Base-by-base conservation (phyloP, 1,284 basidiomycete species). In the Kwoniella shivajii region DNA sequence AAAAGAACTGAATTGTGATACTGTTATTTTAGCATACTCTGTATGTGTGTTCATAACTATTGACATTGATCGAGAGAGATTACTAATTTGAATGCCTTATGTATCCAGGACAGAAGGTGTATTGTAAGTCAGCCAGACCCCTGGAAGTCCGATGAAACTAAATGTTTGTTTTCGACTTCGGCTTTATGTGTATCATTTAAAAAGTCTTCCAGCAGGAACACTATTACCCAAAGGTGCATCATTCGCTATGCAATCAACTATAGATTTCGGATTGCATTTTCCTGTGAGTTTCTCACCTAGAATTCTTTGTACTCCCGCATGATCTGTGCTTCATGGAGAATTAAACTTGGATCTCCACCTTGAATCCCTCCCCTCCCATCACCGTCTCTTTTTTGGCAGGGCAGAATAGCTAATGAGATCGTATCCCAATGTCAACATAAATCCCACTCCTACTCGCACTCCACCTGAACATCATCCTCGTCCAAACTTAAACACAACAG, bases 201-300 rank as follows among this genome's bases (percentile, higher is more conserved):
- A 13, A 41, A 75, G 73, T 57, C 54, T 75, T 9, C 74, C 74
- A 36, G 74, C 74, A 4, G 74, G 74, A 2, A 73, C 72, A 7
- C 56, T 75, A 3, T 53, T 75, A 7, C 74, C 74, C 2, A 69
- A 71, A 55, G 74, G 74, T 14, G 66, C 66, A 31, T 66, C 64
- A 30, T 75, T 75, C 54, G 74, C 72, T 9, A 73, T 74, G 67
- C 71, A 73, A 57, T 64, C 74, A 16, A 73, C 72, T 1, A 63
- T 75, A 27, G 74, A 75, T 43, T 75, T 75, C 55, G 71, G 71
- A 0, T 55, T 75, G 16, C 72, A 75, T 54, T 72, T 75, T 50
- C 73, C 73, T 2, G 71, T 71, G 37, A 49, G 69, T 63, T 39
- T 9, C n/a, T 4, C 24, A 14, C n/a, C 26, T 3, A 2, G 13